Conservation (phyloP, 1,284 basidiomycete species). For the Macrocybe sp. region DNA sequence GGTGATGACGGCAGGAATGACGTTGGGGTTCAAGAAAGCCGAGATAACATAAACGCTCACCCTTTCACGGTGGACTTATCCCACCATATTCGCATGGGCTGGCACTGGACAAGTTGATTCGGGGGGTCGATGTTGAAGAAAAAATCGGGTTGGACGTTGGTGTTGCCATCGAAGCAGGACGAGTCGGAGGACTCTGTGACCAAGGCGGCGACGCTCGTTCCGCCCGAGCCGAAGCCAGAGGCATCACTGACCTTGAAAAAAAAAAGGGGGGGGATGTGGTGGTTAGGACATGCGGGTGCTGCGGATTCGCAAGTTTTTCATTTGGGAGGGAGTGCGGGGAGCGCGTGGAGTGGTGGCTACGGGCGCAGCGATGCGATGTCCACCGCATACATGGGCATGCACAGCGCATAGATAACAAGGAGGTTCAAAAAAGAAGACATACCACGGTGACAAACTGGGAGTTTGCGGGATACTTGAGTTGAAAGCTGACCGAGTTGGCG, state of each 20-base stretch:
- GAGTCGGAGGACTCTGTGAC: slow-evolving; percentile 48
- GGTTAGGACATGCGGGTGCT: neutral
- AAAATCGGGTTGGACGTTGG: slow-evolving; percentile 47
- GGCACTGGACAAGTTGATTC: slow-evolving; percentile 61
- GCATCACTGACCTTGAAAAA: slow-evolving; percentile 60
- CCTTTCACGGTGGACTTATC: slow-evolving; percentile 44
- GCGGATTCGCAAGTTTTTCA: too few species aligned
- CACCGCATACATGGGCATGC: neutral
- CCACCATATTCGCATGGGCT: slow-evolving; percentile 60
- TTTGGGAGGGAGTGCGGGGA: too few species aligned
- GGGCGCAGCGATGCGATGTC: neutral
- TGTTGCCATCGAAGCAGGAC: slow-evolving; percentile 55
- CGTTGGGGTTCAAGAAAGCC: neutral
- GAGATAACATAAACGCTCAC: slow-evolving; percentile 30
- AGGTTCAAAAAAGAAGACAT: slow-evolving; percentile 26
- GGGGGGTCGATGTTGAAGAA: slow-evolving; percentile 55
- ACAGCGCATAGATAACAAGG: neutral
- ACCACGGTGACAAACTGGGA: slow-evolving; percentile 75
- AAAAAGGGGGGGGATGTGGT: slow-evolving; percentile 3
- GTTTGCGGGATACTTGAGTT: slow-evolving; percentile 59
- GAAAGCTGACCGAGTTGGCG: slow-evolving; percentile 42
- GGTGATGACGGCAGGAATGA: neutral
- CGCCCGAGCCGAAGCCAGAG: slow-evolving; percentile 66
- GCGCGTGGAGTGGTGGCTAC: neutral
- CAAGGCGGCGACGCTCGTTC: slow-evolving; percentile 60